Conservation (phyloP, 1,284 basidiomycete genomes). For the Sphaerobolus stellatus region DNA sequence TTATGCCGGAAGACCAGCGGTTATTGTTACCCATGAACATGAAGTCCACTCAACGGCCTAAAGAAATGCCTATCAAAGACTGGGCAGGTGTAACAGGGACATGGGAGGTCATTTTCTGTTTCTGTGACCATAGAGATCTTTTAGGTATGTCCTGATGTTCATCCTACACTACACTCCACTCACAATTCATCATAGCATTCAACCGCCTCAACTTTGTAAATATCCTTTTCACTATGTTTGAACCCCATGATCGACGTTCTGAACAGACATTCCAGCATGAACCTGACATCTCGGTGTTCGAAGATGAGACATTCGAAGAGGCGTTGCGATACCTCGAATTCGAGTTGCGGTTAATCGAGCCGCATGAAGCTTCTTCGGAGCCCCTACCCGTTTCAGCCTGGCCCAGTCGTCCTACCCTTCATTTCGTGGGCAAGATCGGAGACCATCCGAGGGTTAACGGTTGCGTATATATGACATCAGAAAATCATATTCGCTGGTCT, state of each 20-base stretch:
- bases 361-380: conserved; percentile 12
- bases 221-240: background rate
- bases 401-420: conserved; percentile 52
- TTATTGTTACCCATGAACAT: conserved; percentile 23
- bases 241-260: too few species aligned
- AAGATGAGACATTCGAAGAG: conserved; percentile 49
- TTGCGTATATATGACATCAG: conserved; percentile 53
- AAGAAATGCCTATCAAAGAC: conserved; percentile 32
- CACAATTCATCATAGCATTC: conserved; percentile 42
- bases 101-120: conserved; percentile 65
- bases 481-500: conserved; percentile 59
- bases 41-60: background rate
- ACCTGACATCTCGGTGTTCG: conserved; percentile 48
- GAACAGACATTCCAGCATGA: conserved; percentile 31
- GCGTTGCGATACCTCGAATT: conserved; percentile 49
- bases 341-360: conserved; percentile 40
- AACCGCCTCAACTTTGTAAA: background rate
- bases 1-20: conserved; percentile 32
- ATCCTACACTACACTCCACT: conserved; percentile 43
- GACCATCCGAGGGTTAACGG: conserved; percentile 50
- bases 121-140: conserved; percentile 64
- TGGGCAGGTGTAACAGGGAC: conserved; percentile 63
- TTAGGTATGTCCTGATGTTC: conserved; percentile 43
- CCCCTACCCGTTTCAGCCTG: conserved; percentile 45
- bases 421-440: conserved; percentile 52